phyloP scores from a whole-genome alignment of 768 basidiomycete species.

The Kwoniella sp. region DNA sequence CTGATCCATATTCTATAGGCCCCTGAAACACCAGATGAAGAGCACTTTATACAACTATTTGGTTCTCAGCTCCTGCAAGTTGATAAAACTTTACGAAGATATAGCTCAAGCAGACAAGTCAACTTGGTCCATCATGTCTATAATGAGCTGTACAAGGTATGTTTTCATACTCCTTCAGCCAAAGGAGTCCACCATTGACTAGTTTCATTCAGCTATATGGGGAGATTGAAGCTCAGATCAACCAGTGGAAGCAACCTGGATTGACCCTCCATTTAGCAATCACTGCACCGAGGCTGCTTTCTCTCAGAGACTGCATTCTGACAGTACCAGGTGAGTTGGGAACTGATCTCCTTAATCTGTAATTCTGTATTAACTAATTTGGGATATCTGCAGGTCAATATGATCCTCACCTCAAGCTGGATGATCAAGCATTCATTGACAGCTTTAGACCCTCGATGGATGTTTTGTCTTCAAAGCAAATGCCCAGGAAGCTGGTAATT shows the following conservation, averaged over 20 bases:
- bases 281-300: slow-evolving; percentile 47
- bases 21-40: slow-evolving; percentile 53
- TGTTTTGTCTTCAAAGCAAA: slow-evolving; percentile 49
- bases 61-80: slow-evolving; percentile 35
- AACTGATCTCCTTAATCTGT: background rate
- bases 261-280: slow-evolving; percentile 43
- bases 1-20: slow-evolving; percentile 16
- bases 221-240: slow-evolving; percentile 44
- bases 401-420: slow-evolving; percentile 43
- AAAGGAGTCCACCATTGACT: slow-evolving; percentile 9
- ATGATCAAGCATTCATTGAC: slow-evolving; percentile 53
- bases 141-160: slow-evolving; percentile 40
- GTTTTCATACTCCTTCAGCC: background rate
- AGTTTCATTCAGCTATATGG: slow-evolving; percentile 37
- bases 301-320: slow-evolving; percentile 47
- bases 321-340: slow-evolving; percentile 50
- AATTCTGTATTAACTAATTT: background rate
- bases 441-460: slow-evolving; percentile 45
- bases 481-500: slow-evolving; percentile 51
- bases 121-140: slow-evolving; percentile 41
- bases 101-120: slow-evolving; percentile 30
- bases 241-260: slow-evolving; percentile 46
- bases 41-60: slow-evolving; percentile 49
- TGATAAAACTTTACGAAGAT: slow-evolving; percentile 30
- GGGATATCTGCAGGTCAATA: slow-evolving; percentile 38